Percentiles rank a stretch among this genome's conserved stretches.
These are phyloP conservation scores for Cutaneotrichosporon cutaneum DNA, from an alignment of 1,284 basidiomycete genomes.

Conservation along the genomic window DNA sequence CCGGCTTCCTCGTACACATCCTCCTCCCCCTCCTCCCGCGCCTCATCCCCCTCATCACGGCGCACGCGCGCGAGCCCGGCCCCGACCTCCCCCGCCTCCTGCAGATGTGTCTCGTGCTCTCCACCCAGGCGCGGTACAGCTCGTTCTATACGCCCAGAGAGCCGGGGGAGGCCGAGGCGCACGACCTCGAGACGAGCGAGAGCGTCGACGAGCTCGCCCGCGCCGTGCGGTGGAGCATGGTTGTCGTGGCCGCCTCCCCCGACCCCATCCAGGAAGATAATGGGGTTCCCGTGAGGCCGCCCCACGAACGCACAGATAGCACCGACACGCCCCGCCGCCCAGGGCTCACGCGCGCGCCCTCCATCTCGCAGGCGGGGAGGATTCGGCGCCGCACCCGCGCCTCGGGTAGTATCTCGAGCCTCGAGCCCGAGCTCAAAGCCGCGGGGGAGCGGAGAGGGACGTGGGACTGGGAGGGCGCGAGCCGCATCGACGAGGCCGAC, in stretches of 20 bases:
- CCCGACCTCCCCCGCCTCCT: conserved; percentile 44
- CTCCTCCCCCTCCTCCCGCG: conserved; percentile 49
- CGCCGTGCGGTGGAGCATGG: conserved; percentile 36
- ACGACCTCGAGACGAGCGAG: conserved; percentile 42
- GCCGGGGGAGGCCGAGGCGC: conserved; percentile 18
- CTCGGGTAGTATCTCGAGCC: conserved; percentile 9
- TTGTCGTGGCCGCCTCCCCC: background rate
- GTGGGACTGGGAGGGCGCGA: conserved; percentile 24
- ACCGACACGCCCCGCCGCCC: conserved; percentile 10
- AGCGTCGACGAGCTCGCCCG: conserved; percentile 41
- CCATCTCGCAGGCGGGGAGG: conserved; percentile 32
- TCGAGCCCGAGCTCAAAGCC: conserved; percentile 18
- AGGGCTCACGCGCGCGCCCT: conserved; percentile 31
- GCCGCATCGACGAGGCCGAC: conserved; percentile 38
- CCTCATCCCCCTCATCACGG: conserved; percentile 34
- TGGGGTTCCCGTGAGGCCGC: background rate
- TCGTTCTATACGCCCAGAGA: conserved; percentile 37
- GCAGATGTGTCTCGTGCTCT: conserved; percentile 52
- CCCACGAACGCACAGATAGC: background rate
- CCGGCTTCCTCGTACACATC: conserved; percentile 51
- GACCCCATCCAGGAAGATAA: background rate
- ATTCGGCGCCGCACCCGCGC: conserved; percentile 27
- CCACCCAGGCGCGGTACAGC: conserved; percentile 48
- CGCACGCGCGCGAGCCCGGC: background rate
- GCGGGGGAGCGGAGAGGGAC: background rate